Evolutionary conservation across 805 yeast species (phyloP).

Genomic region (Candida yuanshanica): DNA sequence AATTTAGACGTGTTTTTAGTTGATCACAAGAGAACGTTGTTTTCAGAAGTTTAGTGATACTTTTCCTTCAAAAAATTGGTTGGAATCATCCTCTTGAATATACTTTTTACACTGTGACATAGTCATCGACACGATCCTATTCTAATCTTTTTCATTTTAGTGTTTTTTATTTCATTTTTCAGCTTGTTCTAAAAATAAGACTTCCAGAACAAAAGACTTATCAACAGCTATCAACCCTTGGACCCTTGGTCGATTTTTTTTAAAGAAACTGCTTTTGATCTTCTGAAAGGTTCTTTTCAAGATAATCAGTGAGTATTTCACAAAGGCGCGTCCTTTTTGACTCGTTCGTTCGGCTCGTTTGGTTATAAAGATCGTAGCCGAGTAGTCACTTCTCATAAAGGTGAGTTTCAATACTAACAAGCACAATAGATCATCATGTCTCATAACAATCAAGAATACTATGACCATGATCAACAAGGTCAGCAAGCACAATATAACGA

Average conservation of each 20-base stretch:
- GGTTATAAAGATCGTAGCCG: neutral
- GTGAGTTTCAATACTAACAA: neutral
- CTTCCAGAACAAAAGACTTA: neutral
- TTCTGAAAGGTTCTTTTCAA: neutral
- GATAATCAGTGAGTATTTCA: neutral
- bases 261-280: neutral
- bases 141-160: neutral
- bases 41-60: neutral
- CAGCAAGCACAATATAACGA: conserved; percentile 5
- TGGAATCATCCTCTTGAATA: no score
- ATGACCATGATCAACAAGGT: conserved; percentile 9
- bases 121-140: neutral
- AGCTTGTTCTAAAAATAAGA: neutral
- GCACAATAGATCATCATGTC: conserved; percentile 1
- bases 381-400: neutral
- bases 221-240: neutral
- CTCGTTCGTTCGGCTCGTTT: neutral
- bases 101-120: no score
- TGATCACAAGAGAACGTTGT: neutral
- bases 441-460: conserved; percentile 7
- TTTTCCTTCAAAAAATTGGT: no score
- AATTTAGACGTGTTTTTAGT: neutral
- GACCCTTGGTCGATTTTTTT: neutral
- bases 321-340: no score
- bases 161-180: neutral